phyloP scores from a whole-genome alignment of 371 early-diverging fungal species.

The Haplosporangium sp. region DNA sequence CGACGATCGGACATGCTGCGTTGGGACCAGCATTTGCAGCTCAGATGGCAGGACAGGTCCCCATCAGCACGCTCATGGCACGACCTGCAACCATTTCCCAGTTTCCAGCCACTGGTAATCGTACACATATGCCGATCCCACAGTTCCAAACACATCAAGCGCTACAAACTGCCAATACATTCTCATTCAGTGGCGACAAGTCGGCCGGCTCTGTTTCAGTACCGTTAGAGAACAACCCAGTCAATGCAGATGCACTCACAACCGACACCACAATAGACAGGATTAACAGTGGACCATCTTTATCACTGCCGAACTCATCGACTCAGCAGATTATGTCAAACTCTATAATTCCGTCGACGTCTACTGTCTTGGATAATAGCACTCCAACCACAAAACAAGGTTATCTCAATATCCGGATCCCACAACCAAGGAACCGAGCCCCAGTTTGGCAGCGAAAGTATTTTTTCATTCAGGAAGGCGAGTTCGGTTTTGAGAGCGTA shows the following conservation, averaged over 20 bases:
- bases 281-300: constrained; percentile 3
- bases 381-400: constrained; percentile 55
- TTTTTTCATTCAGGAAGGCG: constrained; percentile 71
- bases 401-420: constrained; percentile 54
- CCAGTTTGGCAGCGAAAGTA: constrained; percentile 65
- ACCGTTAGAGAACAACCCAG: constrained; percentile 10
- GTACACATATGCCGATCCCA: constrained; percentile 6
- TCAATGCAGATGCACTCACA: constrained; percentile 5
- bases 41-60: constrained; percentile 25
- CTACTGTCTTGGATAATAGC: neutral
- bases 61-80: constrained; percentile 9
- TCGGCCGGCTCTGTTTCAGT: neutral
- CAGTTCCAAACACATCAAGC: constrained; percentile 19
- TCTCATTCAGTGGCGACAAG: neutral
- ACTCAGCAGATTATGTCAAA: neutral
- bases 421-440: constrained; percentile 53
- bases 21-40: constrained; percentile 29
- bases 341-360: constrained; percentile 4
- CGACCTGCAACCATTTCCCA: constrained; percentile 32
- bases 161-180: neutral
- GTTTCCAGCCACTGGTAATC: constrained; percentile 2
- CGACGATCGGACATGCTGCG: constrained; percentile 24
- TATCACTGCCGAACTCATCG: constrained; percentile 15
- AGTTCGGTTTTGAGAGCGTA: constrained; percentile 64
- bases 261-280: constrained; percentile 5